A percentile compares a stretch with the other conserved stretches of the same genome.
phyloP scores from a whole-genome alignment of 1,284 basidiomycete species.

The Ustilago tritici region DNA sequence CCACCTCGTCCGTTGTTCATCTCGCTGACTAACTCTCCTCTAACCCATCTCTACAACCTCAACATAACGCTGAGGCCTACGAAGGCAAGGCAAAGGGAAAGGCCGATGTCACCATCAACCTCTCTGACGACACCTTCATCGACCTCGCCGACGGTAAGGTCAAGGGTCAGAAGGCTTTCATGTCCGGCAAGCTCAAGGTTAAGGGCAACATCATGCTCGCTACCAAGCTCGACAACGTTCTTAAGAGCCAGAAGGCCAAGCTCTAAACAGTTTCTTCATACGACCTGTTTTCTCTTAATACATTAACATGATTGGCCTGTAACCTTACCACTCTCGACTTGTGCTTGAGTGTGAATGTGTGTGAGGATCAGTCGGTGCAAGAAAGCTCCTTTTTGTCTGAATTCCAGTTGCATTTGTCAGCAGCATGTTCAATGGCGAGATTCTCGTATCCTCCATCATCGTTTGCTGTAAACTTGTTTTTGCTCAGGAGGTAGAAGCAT shows the following conservation, averaged over 20 bases:
- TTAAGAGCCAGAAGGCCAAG: conserved; percentile 66
- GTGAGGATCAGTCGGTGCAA: neutral
- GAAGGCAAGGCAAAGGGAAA: conserved; percentile 69
- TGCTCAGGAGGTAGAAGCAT: neutral
- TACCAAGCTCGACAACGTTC: conserved; percentile 65
- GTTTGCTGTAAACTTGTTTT: neutral
- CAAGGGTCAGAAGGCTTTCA: conserved; percentile 70
- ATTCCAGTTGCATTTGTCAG: neutral
- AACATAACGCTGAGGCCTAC: conserved; percentile 65
- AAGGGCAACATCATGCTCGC: conserved; percentile 69
- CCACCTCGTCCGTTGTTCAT: neutral
- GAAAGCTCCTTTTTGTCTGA: neutral
- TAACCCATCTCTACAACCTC: conserved; percentile 6
- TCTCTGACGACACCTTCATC: conserved; percentile 66
- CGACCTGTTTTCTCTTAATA: neutral
- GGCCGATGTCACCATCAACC: conserved; percentile 69
- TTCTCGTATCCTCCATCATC: neutral
- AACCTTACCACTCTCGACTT: neutral
- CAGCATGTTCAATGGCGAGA: neutral
- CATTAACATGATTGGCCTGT: neutral
- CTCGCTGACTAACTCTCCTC: conserved; percentile 7
- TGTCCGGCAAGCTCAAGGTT: conserved; percentile 68
- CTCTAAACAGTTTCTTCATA: conserved; percentile 40
- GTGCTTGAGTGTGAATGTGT: neutral
- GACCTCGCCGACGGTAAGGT: conserved; percentile 69